Evolutionary conservation across 805 yeast species (phyloP), one percentile per base, ranked within the genome.

Genomic region (Hanseniaspora singularis): DNA sequence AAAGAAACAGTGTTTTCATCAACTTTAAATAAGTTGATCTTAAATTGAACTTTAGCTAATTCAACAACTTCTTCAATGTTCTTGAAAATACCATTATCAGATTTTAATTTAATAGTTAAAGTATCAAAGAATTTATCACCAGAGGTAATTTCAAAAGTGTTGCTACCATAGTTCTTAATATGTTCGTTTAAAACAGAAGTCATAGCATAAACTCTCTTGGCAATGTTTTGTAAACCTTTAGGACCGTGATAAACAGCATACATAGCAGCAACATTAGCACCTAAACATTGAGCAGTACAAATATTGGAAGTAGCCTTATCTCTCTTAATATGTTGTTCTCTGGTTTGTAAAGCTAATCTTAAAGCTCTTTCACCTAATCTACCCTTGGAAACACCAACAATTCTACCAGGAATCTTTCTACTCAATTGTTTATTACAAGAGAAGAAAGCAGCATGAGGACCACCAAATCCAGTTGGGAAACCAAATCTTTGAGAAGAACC

Each of bases 381-480:
- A 62, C 89, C 98, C 61, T 84, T 85, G 33, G 95, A 79, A 33
- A 84, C 77, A 59, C 98, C 98, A 47, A 92, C 88, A 48, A 92
- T 74, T 67, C 98, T 76, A 37, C 98, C 98, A 2, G 98, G 98
- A 63, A 92, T 86, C 64, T 88, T 92, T 61, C 98, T 77, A 60
- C 85, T 84, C 55, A 81, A 71, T 48, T 77, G 72, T 50, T 78
- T 76, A n/a, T 76, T 72, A 33, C 89, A 94, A 8, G 97, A 85
- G 56, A 92, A 88, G 66, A 85, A 92, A 0, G 95, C 98, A 39
- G 98, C 97, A 63, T 92, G 98, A 3, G 98, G 98, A 18, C 98
- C 98, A 58, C 98, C 98, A 61, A 78, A 92, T 6, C 97, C 98
- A 69, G 89, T 75, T 47, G 98, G 97, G 33, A 89, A 96, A 58